Conservation (phyloP, 345 rosid genomes). For the Eucalyptus dawsonii region DNA sequence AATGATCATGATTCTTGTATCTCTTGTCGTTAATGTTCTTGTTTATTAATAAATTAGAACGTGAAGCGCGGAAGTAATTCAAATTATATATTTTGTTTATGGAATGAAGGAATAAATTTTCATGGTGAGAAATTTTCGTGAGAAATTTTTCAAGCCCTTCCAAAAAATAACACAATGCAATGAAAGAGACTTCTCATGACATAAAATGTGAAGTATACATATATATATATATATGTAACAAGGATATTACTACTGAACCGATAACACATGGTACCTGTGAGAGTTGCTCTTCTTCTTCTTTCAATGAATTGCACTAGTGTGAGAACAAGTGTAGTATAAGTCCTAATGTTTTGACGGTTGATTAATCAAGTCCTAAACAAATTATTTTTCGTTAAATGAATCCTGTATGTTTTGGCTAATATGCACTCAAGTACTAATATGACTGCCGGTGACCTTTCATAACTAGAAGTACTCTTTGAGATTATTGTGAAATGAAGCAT, state of each 20-base stretch:
- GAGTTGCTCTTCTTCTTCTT: neutral
- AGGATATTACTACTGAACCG: neutral
- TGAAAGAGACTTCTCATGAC: neutral
- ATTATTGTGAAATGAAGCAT: neutral
- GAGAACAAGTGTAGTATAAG: neutral
- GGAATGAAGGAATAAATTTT: neutral
- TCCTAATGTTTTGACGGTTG: neutral
- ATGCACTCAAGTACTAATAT: too few relatives aligned
- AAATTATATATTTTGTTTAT: neutral
- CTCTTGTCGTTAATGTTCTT: neutral
- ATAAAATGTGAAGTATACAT: neutral
- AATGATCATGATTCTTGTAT: neutral
- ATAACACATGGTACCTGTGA: neutral
- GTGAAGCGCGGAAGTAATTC: neutral
- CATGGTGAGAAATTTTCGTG: neutral
- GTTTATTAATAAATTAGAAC: neutral
- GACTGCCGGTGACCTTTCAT: neutral
- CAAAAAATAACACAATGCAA: neutral
- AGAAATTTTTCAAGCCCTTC: neutral
- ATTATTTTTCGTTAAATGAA: neutral
- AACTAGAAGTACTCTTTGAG: neutral
- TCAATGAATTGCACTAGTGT: neutral
- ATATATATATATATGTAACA: neutral
- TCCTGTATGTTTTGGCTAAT: neutral
- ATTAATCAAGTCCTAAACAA: neutral